Conservation (phyloP, 495 filamentous ascomycete genomes). For the Talaromyces wortmannii region DNA sequence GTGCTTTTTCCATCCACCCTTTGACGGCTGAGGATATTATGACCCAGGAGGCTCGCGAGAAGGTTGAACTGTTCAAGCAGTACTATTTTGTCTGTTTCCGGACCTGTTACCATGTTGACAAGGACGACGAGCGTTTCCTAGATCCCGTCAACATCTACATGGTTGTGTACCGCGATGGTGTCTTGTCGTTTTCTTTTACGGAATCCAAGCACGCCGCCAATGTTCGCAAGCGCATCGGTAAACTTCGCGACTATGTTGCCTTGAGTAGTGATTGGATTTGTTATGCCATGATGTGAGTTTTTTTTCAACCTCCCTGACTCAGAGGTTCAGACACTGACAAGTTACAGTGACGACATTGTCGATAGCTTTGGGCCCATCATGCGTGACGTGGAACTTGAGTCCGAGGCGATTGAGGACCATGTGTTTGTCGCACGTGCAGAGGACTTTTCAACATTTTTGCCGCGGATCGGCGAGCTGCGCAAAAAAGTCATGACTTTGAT, state of each 20-base stretch:
- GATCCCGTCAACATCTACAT: slow-evolving; percentile 95
- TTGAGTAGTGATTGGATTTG: slow-evolving; percentile 97
- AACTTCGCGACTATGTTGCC: slow-evolving; percentile 86
- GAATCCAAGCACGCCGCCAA: slow-evolving; percentile 77
- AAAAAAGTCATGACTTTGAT: slow-evolving; percentile 93
- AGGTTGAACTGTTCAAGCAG: slow-evolving; percentile 93
- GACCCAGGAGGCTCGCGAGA: slow-evolving; percentile 90
- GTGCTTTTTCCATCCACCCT: slow-evolving; percentile 88
- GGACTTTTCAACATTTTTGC: slow-evolving; percentile 79
- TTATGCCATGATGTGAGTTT: slow-evolving; percentile 88
- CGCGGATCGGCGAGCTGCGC: slow-evolving; percentile 79
- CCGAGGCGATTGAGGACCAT: slow-evolving; percentile 89
- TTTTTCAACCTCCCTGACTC: neutral
- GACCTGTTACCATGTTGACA: slow-evolving; percentile 79
- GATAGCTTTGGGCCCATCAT: slow-evolving; percentile 91
- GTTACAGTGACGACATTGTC: slow-evolving; percentile 81
- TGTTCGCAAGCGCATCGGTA: slow-evolving; percentile 85
- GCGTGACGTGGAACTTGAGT: slow-evolving; percentile 74
- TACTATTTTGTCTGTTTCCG: slow-evolving; percentile 99
- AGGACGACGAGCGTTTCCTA: slow-evolving; percentile 66
- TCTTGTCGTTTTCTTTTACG: slow-evolving; percentile 86
- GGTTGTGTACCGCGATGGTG: slow-evolving; percentile 92
- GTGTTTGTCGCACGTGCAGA: slow-evolving; percentile 86
- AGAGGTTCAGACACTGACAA: slow-evolving; percentile 7
- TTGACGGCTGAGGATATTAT: slow-evolving; percentile 92